Evolutionary conservation across 805 yeast genomes (phyloP).

Genomic region (Novakomyces olei): DNA sequence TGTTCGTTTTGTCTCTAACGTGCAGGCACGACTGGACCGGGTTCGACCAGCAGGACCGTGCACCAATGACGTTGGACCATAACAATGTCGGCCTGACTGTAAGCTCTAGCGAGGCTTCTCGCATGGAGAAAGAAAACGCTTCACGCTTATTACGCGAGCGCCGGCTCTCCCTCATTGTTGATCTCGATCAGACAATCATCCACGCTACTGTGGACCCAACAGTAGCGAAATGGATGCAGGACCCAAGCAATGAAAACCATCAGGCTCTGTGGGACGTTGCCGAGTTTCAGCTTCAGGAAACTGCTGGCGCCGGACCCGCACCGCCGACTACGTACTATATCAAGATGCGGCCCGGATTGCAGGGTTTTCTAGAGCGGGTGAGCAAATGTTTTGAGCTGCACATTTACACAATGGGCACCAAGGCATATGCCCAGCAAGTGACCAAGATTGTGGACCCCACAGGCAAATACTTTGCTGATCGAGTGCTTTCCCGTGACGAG

Average conservation of each 20-base stretch:
- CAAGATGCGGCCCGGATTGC: slow-evolving; percentile 71
- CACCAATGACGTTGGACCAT: slow-evolving; percentile 75
- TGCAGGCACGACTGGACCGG: slow-evolving; percentile 53
- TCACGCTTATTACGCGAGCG: slow-evolving; percentile 34
- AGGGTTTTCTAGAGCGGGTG: slow-evolving; percentile 44
- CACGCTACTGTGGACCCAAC: slow-evolving; percentile 97
- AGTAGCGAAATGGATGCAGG: slow-evolving; percentile 86
- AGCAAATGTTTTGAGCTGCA: slow-evolving; percentile 63
- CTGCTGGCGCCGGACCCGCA: slow-evolving; percentile 3
- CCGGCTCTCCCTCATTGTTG: slow-evolving; percentile 77
- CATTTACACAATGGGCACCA: slow-evolving; percentile 93
- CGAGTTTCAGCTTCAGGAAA: slow-evolving; percentile 55
- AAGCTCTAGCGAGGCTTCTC: slow-evolving; percentile 58
- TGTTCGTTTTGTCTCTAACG: slow-evolving; percentile 10
- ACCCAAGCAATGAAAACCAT: slow-evolving; percentile 65
- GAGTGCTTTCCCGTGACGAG: slow-evolving; percentile 82
- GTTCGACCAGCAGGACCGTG: slow-evolving; percentile 43
- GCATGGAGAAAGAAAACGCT: slow-evolving; percentile 50
- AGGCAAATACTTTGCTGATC: slow-evolving; percentile 67
- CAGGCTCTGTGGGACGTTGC: slow-evolving; percentile 64
- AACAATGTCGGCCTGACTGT: slow-evolving; percentile 68
- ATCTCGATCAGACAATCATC: slow-evolving; percentile 88
- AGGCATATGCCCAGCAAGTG: slow-evolving; percentile 74
- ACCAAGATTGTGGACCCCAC: slow-evolving; percentile 82
- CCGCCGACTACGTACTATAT: slow-evolving; percentile 52